phyloP scores from a whole-genome alignment of 1,139 yeast genomes.

The Pichia sp. region DNA sequence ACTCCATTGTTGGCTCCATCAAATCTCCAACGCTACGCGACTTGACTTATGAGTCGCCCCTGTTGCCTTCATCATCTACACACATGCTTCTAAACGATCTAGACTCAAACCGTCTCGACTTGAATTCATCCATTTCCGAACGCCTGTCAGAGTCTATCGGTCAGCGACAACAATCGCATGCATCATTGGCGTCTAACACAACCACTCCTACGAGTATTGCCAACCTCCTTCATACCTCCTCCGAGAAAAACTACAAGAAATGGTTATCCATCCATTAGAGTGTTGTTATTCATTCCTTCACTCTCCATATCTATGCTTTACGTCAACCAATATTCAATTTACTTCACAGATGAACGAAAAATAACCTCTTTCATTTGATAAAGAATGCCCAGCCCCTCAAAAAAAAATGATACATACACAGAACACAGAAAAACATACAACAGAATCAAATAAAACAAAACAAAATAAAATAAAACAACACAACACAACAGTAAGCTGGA shows the following conservation, averaged over 20 bases:
- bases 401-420: too few relatives aligned
- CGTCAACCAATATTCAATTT: too few relatives aligned
- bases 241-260: constrained; percentile 26
- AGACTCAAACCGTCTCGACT: constrained; percentile 25
- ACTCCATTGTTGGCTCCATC: constrained; percentile 11
- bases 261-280: constrained; percentile 26
- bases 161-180: not conserved
- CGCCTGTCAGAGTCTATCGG: constrained; percentile 3
- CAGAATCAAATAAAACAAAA: too few relatives aligned
- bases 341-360: too few relatives aligned
- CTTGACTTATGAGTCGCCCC: constrained; percentile 26
- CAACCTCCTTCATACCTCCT: constrained; percentile 23
- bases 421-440: too few relatives aligned
- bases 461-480: too few relatives aligned
- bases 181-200: too few relatives aligned
- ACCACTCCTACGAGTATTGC: constrained; percentile 20
- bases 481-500: too few relatives aligned
- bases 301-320: too few relatives aligned
- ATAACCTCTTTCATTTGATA: too few relatives aligned
- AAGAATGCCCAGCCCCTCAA: too few relatives aligned
- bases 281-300: too few relatives aligned
- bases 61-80: constrained; percentile 13
- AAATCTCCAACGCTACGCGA: constrained; percentile 21
- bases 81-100: constrained; percentile 18
- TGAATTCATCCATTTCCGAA: constrained; percentile 11